phyloP scores from a whole-genome alignment of 2,329 filamentous ascomycete genomes.

The Penicillium thymicola region DNA sequence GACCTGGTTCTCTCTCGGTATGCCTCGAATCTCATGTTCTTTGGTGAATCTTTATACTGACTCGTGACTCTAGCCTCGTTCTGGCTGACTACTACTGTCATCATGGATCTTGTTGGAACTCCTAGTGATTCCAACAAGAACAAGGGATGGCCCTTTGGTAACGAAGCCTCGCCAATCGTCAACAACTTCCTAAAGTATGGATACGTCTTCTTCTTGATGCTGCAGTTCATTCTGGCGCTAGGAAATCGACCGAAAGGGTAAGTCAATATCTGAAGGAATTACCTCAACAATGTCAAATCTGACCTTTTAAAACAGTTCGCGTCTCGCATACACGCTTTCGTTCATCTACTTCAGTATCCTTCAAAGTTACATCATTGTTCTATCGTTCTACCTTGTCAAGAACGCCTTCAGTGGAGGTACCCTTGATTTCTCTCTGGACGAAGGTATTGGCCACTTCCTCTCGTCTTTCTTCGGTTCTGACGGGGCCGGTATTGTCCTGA shows the following conservation, averaged over 20 bases:
- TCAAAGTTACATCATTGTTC: slow-evolving; percentile 80
- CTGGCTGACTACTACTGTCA: slow-evolving; percentile 27
- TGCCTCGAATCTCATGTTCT: slow-evolving; percentile 23
- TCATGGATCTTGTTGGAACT: slow-evolving; percentile 27
- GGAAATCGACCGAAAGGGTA: slow-evolving; percentile 93
- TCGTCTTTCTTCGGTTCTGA: slow-evolving; percentile 73
- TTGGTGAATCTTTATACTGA: not conserved
- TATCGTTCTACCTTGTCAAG: slow-evolving; percentile 82
- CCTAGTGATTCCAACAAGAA: slow-evolving; percentile 18
- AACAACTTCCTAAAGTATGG: slow-evolving; percentile 87
- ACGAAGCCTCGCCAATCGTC: slow-evolving; percentile 64
- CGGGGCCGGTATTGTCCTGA: slow-evolving; percentile 82
- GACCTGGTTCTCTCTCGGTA: slow-evolving; percentile 74
- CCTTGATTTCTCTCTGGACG: slow-evolving; percentile 61
- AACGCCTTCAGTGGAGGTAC: slow-evolving; percentile 64
- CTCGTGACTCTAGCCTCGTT: slow-evolving; percentile 17
- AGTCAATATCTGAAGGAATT: not conserved
- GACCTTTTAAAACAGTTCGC: slow-evolving; percentile 42
- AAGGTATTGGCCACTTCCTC: slow-evolving; percentile 63
- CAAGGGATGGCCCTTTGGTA: slow-evolving; percentile 25
- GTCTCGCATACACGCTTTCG: slow-evolving; percentile 83
- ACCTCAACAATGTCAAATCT: not conserved
- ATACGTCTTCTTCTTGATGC: slow-evolving; percentile 82
- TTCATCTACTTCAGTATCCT: slow-evolving; percentile 82
- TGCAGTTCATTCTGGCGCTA: slow-evolving; percentile 92